Evolutionary conservation across 495 filamentous ascomycete genomes (phyloP).

Genomic region (Usnea hakonensis): DNA sequence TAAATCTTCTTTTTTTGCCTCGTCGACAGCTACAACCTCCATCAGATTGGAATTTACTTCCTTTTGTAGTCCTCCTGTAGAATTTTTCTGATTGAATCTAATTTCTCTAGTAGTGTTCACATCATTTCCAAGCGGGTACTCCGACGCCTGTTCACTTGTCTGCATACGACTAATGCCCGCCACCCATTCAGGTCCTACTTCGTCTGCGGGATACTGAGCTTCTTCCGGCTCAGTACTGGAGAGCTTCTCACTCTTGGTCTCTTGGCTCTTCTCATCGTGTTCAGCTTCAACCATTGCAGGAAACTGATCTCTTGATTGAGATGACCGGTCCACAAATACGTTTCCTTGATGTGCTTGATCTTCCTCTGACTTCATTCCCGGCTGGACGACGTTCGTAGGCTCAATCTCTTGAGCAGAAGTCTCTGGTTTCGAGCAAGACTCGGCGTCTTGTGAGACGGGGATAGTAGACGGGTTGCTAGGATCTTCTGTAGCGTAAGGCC

Average conservation of each 20-base stretch:
- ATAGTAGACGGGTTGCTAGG: neutral
- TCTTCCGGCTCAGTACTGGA: neutral
- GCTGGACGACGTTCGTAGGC: neutral
- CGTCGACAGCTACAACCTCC: neutral
- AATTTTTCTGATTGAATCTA: neutral
- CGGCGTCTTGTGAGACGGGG: neutral
- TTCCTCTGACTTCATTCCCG: neutral
- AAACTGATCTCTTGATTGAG: neutral
- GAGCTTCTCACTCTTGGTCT: neutral
- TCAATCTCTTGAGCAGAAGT: neutral
- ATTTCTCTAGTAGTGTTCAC: neutral
- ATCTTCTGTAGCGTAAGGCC: neutral
- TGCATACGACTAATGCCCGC: neutral
- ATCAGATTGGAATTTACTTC: neutral
- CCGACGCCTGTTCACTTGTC: neutral
- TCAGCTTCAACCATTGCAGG: neutral
- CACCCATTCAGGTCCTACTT: neutral
- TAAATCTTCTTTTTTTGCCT: neutral
- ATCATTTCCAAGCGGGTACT: neutral
- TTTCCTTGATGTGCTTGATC: neutral
- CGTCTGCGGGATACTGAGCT: neutral
- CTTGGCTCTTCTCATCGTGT: neutral
- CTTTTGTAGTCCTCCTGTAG: neutral
- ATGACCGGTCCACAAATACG: neutral
- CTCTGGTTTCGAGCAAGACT: conserved; percentile 2